Conservation (phyloP, 306 rosid genomes). For the Lathyrus aphaca region DNA sequence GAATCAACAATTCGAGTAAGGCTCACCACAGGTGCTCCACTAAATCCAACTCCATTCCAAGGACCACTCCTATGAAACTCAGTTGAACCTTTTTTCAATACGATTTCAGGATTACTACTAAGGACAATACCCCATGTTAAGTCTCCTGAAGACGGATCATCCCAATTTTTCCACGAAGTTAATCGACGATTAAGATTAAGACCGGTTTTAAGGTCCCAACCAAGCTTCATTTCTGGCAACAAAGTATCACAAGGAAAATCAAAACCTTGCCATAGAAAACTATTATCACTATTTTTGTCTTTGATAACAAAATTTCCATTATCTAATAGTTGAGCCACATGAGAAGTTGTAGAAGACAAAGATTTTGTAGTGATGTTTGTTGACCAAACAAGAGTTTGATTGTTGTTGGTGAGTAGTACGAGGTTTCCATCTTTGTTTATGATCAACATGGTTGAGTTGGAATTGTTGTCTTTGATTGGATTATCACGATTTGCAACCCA, state of each 20-base stretch:
- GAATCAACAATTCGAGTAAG: background rate
- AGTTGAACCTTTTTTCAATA: constrained; percentile 34
- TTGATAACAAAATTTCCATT: constrained; percentile 56
- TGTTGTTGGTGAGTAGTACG: constrained; percentile 4
- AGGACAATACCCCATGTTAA: constrained; percentile 24
- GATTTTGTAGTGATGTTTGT: constrained; percentile 24
- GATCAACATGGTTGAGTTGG: constrained; percentile 13
- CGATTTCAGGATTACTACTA: constrained; percentile 39
- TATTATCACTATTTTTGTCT: constrained; percentile 19
- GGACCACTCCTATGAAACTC: constrained; percentile 48
- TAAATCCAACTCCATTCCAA: constrained; percentile 46
- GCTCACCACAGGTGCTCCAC: constrained; percentile 14
- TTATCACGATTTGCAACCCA: constrained; percentile 40
- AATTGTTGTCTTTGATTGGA: constrained; percentile 21
- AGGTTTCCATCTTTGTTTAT: constrained; percentile 15
- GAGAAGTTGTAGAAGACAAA: background rate
- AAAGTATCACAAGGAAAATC: constrained; percentile 61
- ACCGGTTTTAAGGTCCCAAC: constrained; percentile 48
- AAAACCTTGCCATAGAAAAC: constrained; percentile 60
- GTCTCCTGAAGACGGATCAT: constrained; percentile 57
- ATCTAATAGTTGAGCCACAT: constrained; percentile 42
- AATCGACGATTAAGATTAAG: constrained; percentile 46
- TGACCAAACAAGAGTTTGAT: constrained; percentile 32
- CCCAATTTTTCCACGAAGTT: constrained; percentile 52
- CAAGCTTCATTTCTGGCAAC: constrained; percentile 44